These are phyloP conservation scores for Thymus quinquecostatus DNA, from an alignment of 257 asterid species.

Conservation along the genomic window DNA sequence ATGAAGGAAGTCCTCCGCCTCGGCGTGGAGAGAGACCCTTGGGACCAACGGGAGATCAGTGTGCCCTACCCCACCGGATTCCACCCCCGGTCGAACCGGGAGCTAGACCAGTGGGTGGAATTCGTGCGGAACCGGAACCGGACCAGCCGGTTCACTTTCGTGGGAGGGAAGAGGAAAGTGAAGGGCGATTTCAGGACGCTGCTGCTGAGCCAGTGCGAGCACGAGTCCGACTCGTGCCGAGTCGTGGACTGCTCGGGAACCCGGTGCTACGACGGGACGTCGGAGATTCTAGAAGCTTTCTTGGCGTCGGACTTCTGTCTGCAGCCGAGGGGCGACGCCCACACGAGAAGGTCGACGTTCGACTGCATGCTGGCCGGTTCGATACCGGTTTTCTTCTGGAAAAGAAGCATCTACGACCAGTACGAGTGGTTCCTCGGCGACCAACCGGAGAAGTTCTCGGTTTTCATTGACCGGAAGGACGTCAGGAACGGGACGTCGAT, in stretches of 20 bases:
- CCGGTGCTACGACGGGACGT: slow-evolving; percentile 54
- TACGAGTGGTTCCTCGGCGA: slow-evolving; percentile 53
- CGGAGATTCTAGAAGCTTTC: slow-evolving; percentile 52
- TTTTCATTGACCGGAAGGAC: slow-evolving; percentile 49
- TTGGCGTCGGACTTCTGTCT: slow-evolving; percentile 54
- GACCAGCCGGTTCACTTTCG: slow-evolving; percentile 52
- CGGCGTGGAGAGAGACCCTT: slow-evolving; percentile 49
- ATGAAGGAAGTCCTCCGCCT: slow-evolving; percentile 48
- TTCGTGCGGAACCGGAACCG: slow-evolving; percentile 38
- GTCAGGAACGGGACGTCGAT: slow-evolving; percentile 49
- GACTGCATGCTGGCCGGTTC: slow-evolving; percentile 77
- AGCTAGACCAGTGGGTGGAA: slow-evolving; percentile 41
- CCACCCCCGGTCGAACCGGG: slow-evolving; percentile 52
- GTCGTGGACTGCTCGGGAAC: slow-evolving; percentile 59
- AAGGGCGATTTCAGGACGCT: slow-evolving; percentile 50
- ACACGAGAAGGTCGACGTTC: slow-evolving; percentile 56
- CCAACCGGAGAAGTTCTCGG: slow-evolving; percentile 44
- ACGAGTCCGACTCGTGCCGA: slow-evolving; percentile 49
- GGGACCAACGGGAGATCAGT: slow-evolving; percentile 59
- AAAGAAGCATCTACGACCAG: slow-evolving; percentile 47
- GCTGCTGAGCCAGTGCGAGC: slow-evolving; percentile 40
- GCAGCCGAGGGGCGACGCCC: slow-evolving; percentile 63
- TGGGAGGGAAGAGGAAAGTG: slow-evolving; percentile 49
- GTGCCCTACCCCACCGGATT: slow-evolving; percentile 77
- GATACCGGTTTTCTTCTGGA: slow-evolving; percentile 67